Conservation (phyloP, 257 asterid species). For the Pogostemon cablin region DNA sequence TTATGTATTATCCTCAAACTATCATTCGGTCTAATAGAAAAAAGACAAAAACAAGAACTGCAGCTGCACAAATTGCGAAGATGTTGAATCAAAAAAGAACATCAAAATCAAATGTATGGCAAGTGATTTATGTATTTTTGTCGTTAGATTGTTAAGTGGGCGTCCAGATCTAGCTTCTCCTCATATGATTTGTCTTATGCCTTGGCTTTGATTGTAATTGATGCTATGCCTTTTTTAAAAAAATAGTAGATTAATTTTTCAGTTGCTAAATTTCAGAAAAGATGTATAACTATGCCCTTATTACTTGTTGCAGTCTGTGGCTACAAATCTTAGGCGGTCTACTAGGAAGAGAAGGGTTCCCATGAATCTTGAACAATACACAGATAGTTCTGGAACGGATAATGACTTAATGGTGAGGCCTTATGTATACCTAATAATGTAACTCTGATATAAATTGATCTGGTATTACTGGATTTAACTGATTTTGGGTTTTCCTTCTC, state of each 20-base stretch:
- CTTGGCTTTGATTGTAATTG: conserved; percentile 19
- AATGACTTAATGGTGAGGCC: conserved; percentile 84
- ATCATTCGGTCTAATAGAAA: conserved; percentile 60
- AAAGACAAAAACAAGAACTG: conserved; percentile 67
- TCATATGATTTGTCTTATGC: conserved; percentile 28
- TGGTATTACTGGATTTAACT: conserved; percentile 26
- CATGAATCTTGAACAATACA: conserved; percentile 61
- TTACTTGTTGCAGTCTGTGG: conserved; percentile 67
- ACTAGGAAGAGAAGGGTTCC: conserved; percentile 89
- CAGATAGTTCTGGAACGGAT: conserved; percentile 92
- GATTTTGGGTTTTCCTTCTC: conserved; percentile 29
- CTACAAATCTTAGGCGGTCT: conserved; percentile 84
- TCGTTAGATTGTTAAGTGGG: conserved; percentile 13
- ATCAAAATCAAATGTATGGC: conserved; percentile 65
- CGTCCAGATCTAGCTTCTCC: conserved; percentile 25
- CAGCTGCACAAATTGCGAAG: conserved; percentile 80
- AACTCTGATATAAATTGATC: conserved; percentile 28
- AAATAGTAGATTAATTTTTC: neutral
- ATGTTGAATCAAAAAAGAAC: conserved; percentile 57
- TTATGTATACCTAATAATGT: conserved; percentile 24
- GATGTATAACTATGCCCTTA: neutral
- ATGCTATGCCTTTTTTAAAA: conserved; percentile 18
- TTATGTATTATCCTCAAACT: conserved; percentile 52
- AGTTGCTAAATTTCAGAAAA: conserved; percentile 19
- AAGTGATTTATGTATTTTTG: conserved; percentile 12